Conservation (phyloP, 768 basidiomycete species). For the Phylloporus sp. region DNA sequence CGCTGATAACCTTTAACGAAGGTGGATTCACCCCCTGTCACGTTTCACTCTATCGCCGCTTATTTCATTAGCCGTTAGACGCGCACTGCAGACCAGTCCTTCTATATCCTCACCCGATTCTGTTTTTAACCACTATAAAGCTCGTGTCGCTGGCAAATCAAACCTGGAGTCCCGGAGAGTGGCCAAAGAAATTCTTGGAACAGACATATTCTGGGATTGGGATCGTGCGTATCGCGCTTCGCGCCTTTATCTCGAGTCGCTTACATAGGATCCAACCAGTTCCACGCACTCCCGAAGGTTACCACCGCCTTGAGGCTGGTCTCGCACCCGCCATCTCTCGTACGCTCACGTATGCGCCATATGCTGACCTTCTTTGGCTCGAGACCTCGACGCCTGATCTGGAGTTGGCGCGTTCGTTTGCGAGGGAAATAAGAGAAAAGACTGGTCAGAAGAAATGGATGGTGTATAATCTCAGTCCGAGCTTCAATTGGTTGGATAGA, state of each 20-base stretch:
- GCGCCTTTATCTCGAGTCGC: neutral
- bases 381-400: slow-evolving; percentile 90
- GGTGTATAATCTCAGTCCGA: slow-evolving; percentile 91
- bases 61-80: slow-evolving; percentile 19
- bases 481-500: slow-evolving; percentile 87
- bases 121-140: slow-evolving; percentile 55
- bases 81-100: slow-evolving; percentile 15
- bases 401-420: slow-evolving; percentile 73
- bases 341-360: slow-evolving; percentile 73
- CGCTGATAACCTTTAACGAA: slow-evolving; percentile 80
- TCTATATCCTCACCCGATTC: slow-evolving; percentile 33
- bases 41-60: slow-evolving; percentile 22
- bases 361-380: slow-evolving; percentile 88
- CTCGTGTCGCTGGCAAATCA: slow-evolving; percentile 59
- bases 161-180: slow-evolving; percentile 66
- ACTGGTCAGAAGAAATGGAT: slow-evolving; percentile 68
- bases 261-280: slow-evolving; percentile 39
- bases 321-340: slow-evolving; percentile 80
- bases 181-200: slow-evolving; percentile 64
- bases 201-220: slow-evolving; percentile 83
- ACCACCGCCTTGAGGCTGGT: slow-evolving; percentile 83
- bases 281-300: slow-evolving; percentile 87
- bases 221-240: slow-evolving; percentile 53
- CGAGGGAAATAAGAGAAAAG: slow-evolving; percentile 65
- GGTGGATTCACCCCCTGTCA: slow-evolving; percentile 55